Percentiles rank a stretch among this genome's conserved stretches.
These are phyloP conservation scores for Fusarium continuum DNA, from an alignment of 2,329 filamentous ascomycete species.

Conservation along the genomic window DNA sequence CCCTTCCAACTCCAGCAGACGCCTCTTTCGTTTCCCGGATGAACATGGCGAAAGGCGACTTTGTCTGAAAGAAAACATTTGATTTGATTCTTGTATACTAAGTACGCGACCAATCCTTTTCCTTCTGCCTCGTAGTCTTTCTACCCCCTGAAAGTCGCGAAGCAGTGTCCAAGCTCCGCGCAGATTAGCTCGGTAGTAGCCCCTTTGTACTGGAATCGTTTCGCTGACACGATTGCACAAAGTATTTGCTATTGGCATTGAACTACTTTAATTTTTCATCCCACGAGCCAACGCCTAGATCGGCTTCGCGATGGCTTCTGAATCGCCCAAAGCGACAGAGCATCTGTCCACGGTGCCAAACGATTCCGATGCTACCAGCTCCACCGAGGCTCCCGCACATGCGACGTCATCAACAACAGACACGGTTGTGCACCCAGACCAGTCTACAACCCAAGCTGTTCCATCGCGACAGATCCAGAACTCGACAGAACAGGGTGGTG, in stretches of 20 bases:
- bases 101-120: slow-evolving; percentile 27
- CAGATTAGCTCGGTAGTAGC: slow-evolving; percentile 35
- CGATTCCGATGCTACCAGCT: slow-evolving; percentile 37
- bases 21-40: slow-evolving; percentile 17
- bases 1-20: slow-evolving; percentile 34
- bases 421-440: slow-evolving; percentile 13
- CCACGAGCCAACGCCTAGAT: slow-evolving; percentile 24
- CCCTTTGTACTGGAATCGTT: slow-evolving; percentile 38
- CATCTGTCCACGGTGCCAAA: slow-evolving; percentile 55
- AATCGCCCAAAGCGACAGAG: slow-evolving; percentile 51
- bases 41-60: slow-evolving; percentile 37
- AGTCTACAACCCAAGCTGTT: slow-evolving; percentile 12
- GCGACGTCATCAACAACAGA: slow-evolving; percentile 38
- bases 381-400: slow-evolving; percentile 27
- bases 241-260: slow-evolving; percentile 35
- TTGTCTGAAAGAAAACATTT: slow-evolving; percentile 22
- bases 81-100: slow-evolving; percentile 42
- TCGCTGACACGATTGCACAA: slow-evolving; percentile 41
- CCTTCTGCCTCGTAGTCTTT: neutral
- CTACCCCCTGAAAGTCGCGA: slow-evolving; percentile 37
- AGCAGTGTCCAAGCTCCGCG: slow-evolving; percentile 31
- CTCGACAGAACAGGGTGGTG: neutral
- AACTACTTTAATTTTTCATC: slow-evolving; percentile 22
- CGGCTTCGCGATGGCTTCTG: slow-evolving; percentile 50
- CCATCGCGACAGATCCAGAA: slow-evolving; percentile 21